Conservation (phyloP, 129 eudicot species). For the Escallonia herrerae region DNA sequence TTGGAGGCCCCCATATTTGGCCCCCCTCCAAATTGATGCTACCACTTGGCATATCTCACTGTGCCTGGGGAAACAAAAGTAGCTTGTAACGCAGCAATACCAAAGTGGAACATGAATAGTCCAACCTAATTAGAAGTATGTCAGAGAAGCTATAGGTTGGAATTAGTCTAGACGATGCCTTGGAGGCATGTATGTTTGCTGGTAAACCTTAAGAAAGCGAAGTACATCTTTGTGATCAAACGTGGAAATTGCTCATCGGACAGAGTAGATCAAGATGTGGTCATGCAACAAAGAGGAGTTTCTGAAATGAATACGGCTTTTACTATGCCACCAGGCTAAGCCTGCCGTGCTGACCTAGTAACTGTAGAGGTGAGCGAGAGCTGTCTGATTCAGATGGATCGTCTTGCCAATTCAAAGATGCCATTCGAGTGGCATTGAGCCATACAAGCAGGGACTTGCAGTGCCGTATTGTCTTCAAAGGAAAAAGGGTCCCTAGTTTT, state of each 20-base stretch:
- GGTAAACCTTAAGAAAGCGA: too few relatives aligned
- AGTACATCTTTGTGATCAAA: too few relatives aligned
- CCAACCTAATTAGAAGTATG: not conserved
- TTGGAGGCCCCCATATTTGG: not conserved
- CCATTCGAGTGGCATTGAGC: conserved; percentile 40
- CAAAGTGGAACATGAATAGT: not conserved
- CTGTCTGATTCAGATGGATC: not conserved
- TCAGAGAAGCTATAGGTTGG: too few relatives aligned
- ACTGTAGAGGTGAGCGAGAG: not conserved
- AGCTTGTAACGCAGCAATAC: too few relatives aligned
- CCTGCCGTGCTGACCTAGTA: conserved; percentile 18
- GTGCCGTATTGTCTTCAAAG: conserved; percentile 13
- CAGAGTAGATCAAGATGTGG: too few relatives aligned
- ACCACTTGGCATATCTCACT: conserved; percentile 1
- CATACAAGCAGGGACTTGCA: conserved; percentile 4
- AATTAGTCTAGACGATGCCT: too few relatives aligned
- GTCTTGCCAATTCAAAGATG: conserved; percentile 35
- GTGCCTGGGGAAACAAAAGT: not conserved
- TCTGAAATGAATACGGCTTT: conserved; percentile 16
- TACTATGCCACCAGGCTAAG: conserved; percentile 14
- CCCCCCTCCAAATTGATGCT: conserved; percentile 15
- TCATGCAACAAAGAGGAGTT: not conserved
- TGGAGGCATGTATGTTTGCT: too few relatives aligned
- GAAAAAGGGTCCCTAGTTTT: not conserved
- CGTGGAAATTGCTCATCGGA: too few relatives aligned